These are phyloP conservation scores for Hypoxylon sp. DNA, from an alignment of 2,329 filamentous ascomycete genomes.

Conservation along the genomic window DNA sequence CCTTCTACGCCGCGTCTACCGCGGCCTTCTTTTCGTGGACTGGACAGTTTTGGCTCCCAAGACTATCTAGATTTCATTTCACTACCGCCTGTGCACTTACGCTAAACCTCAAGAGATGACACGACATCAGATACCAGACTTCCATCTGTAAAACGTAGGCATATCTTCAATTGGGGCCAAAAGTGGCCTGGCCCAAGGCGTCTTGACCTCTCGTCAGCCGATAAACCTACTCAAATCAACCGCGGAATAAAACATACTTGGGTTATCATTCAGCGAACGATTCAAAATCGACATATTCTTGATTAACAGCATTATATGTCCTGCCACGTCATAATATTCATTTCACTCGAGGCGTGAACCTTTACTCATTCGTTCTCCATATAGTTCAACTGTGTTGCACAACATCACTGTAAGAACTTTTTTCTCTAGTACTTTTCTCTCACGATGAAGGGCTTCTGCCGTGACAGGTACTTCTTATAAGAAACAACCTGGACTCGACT, in stretches of 20 bases:
- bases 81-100: neutral
- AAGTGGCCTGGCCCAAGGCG: neutral
- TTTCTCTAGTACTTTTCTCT: neutral
- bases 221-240: neutral
- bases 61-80: neutral
- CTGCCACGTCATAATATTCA: slow-evolving; percentile 27
- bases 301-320: neutral
- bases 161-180: neutral
- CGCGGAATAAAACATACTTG: neutral
- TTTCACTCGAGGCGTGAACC: slow-evolving; percentile 42
- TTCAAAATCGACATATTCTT: neutral
- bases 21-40: neutral
- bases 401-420: neutral
- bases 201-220: neutral
- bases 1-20: slow-evolving; percentile 10
- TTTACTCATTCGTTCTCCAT: slow-evolving; percentile 38
- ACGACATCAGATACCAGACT: neutral
- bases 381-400: neutral
- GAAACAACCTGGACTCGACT: neutral
- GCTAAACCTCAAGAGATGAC: neutral
- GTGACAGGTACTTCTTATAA: neutral
- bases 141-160: neutral
- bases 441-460: neutral
- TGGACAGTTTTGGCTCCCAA: neutral
- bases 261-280: neutral